Conservation (phyloP, 768 basidiomycete species). For the Boletus rufocinnamomeus region DNA sequence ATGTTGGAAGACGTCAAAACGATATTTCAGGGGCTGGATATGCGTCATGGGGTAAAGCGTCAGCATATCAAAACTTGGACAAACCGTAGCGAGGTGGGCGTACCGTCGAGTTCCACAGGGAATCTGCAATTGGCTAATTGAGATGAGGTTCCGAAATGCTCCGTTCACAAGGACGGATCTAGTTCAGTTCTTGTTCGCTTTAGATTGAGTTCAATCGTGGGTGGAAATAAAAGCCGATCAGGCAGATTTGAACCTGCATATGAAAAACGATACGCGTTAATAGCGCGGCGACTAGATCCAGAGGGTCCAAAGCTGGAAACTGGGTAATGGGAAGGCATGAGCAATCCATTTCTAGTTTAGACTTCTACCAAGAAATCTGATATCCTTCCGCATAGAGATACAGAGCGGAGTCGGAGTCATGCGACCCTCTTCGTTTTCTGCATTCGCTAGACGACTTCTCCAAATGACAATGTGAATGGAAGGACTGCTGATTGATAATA, state of each 20-base stretch:
- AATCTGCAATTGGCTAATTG: background rate
- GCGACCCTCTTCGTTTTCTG: background rate
- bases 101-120: background rate
- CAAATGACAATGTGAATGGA: no score
- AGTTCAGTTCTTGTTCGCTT: background rate
- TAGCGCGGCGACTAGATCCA: background rate
- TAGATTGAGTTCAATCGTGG: background rate
- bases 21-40: slow-evolving; percentile 10
- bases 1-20: slow-evolving; percentile 19
- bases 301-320: no score
- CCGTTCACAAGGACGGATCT: background rate
- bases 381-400: background rate
- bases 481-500: background rate
- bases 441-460: no score
- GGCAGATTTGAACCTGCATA: background rate
- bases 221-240: background rate
- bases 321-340: background rate
- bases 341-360: background rate
- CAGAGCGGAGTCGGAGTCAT: no score
- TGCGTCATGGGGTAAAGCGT: background rate
- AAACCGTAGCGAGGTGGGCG: background rate
- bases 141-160: background rate
- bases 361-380: background rate
- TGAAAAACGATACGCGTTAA: background rate
- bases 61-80: background rate